Conservation (phyloP, 129 eudicot species). For the Flaveria linearis region DNA sequence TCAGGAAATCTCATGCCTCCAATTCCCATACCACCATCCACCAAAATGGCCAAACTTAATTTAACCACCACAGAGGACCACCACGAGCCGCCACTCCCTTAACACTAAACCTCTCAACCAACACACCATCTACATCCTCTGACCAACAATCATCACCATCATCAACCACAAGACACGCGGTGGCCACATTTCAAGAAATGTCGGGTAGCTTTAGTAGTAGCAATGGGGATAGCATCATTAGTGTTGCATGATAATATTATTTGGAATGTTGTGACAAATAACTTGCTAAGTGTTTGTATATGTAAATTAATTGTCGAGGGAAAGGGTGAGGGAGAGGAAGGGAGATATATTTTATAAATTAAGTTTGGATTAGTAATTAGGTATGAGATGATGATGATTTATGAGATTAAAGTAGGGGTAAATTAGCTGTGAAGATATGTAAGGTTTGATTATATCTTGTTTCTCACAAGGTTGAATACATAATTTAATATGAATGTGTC, state of each 20-base stretch:
- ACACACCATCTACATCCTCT: constrained; percentile 43
- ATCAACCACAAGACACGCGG: constrained; percentile 37
- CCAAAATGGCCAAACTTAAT: constrained; percentile 75
- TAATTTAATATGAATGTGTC: neutral
- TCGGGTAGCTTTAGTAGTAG: constrained; percentile 57
- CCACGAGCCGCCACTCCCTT: constrained; percentile 39
- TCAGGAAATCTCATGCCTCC: constrained; percentile 54
- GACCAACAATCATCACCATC: constrained; percentile 40
- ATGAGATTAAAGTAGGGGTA: constrained; percentile 3
- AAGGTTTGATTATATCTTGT: neutral
- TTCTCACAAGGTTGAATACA: neutral
- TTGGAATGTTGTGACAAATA: constrained; percentile 25
- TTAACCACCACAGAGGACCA: constrained; percentile 42
- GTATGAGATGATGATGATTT: constrained; percentile 25
- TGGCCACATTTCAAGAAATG: constrained; percentile 50
- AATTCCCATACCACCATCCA: constrained; percentile 76
- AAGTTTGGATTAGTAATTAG: constrained; percentile 30
- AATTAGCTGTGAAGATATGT: neutral
- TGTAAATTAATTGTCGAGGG: constrained; percentile 38
- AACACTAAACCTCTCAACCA: constrained; percentile 55
- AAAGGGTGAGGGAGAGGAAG: neutral
- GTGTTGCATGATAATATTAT: constrained; percentile 66
- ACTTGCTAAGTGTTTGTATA: constrained; percentile 29
- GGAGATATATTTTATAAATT: constrained; percentile 24
- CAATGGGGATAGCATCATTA: constrained; percentile 78